A percentile compares a stretch with the other conserved stretches of the same genome.
These are phyloP conservation scores for Ganoderma sinense DNA, from an alignment of 1,284 basidiomycete genomes.

Conservation along the genomic window DNA sequence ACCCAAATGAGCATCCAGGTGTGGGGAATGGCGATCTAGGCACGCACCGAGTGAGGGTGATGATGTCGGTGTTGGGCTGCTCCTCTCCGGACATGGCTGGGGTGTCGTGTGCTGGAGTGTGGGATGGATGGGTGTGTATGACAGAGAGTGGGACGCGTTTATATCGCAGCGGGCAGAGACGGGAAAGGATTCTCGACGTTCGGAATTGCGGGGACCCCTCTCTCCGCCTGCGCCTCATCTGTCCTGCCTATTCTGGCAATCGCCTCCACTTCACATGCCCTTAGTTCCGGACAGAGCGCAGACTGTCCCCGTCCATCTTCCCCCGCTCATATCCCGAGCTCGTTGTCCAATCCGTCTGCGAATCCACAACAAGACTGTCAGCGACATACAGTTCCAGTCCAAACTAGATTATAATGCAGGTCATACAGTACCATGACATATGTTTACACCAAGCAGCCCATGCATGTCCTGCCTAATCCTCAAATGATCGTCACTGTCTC, in stretches of 20 bases:
- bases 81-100: conserved; percentile 66
- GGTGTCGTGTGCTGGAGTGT: conserved; percentile 14
- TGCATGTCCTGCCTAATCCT: neutral
- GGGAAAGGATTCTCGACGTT: conserved; percentile 20
- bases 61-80: conserved; percentile 83
- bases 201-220: conserved; percentile 30
- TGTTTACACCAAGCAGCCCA: conserved; percentile 6
- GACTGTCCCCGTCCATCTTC: conserved; percentile 17
- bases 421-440: conserved; percentile 22
- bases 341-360: neutral
- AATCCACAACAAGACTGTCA: conserved; percentile 2
- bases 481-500: neutral
- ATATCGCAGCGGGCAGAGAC: conserved; percentile 26
- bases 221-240: conserved; percentile 21
- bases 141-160: conserved; percentile 21
- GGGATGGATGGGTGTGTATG: conserved; percentile 24
- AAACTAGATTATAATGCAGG: conserved; percentile 27
- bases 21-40: conserved; percentile 9
- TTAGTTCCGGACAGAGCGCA: conserved; percentile 19
- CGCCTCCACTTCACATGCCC: conserved; percentile 32
- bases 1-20: conserved; percentile 19
- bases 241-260: conserved; percentile 26
- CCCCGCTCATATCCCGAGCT: conserved; percentile 11
- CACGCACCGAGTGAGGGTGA: conserved; percentile 87
- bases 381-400: neutral